phyloP scores from a whole-genome alignment of 129 eudicot species.

The Daucus carota region DH1_v3.0 NC_030387.2:8537501-8538000 shows the following conservation, averaged over 20 bases:
- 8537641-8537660: slow-evolving; percentile 17
- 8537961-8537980: not conserved
- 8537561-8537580: no score
- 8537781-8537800: not conserved
- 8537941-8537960: not conserved
- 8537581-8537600: not conserved
- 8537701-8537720: not conserved
- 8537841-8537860: not conserved
- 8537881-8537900: not conserved
- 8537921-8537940: not conserved
- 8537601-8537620: not conserved
- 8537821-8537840: not conserved
- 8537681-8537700: not conserved
- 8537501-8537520: no score
- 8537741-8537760: not conserved
- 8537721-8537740: not conserved
- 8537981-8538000: not conserved
- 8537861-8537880: not conserved
- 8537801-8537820: not conserved
- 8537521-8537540: no score
- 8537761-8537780: not conserved
- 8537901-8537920: not conserved
- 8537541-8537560: no score
- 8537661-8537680: not conserved
- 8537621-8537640: not conserved